Base-by-base conservation (phyloP, 176 grass and related monocot species). In the Oryza coarctata region DNA sequence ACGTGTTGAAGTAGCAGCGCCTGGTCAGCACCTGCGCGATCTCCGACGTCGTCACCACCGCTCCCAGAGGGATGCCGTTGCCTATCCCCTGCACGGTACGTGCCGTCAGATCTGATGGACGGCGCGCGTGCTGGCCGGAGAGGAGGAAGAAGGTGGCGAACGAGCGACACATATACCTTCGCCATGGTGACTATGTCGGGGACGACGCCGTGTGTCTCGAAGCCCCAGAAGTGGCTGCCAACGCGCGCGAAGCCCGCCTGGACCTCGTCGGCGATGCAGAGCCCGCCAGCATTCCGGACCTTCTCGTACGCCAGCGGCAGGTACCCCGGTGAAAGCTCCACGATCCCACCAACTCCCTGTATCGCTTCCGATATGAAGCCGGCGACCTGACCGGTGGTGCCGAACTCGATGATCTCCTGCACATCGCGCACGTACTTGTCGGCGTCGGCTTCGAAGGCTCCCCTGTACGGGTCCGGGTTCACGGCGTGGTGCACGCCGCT, bases 181-280 rank as follows among this genome's bases (percentile, higher is more conserved):
- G 96, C 96, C 96, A 98, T 91, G 38, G 96, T 98, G 0, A 98
- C 96, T 10, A 98, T 98, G 74, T 98, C 96, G n/a, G 93, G 96
- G 35, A 91, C 79, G 33, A 95, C 87, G 27, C 89, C 93, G 60
- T 98, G 96, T 11, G 85, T 88, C 76, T 98, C 85, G 73, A 98
- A 98, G 9, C 90, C 96, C 96, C 96, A 98, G 86, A 95, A 98
- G 64, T 98, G 96, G 85, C 88, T 95, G 69, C 93, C 96, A 25
- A 85, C 58, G 39, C 96, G 90, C 1, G 91, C 96, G 82, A 98
- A 98, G 12, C 96, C 96, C 1, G 87, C 81, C 84, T 98, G 96
- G 10, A 98, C 93, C 76, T 98, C 96, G 79, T 98, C 96, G 38
- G 96, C 96, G 82, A 98, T 95, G 88, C 91, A 95, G 40, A 98